Evolutionary conservation across 371 early-diverging fungal genomes (phyloP).

Genomic region (Lichtheimia ornata): DNA sequence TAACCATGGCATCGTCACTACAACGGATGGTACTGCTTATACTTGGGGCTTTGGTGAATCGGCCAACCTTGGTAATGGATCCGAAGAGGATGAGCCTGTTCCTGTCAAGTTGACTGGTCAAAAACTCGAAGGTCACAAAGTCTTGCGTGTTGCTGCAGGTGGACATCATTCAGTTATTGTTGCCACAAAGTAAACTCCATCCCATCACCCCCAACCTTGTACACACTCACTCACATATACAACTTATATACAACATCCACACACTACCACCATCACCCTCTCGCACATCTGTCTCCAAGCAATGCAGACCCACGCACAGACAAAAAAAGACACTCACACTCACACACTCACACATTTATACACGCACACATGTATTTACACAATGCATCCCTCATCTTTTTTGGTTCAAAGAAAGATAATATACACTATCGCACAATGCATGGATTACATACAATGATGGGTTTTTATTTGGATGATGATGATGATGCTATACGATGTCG

Average conservation of each 20-base stretch:
- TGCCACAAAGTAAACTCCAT: conserved; percentile 14
- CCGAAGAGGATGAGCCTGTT: conserved; percentile 63
- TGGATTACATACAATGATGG: too few species aligned
- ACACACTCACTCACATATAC: background rate
- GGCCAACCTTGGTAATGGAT: conserved; percentile 75
- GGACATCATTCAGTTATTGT: conserved; percentile 78
- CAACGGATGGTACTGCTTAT: conserved; percentile 70
- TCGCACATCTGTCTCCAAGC: background rate
- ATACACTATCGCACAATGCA: too few species aligned
- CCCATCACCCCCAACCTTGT: background rate
- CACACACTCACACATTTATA: too few species aligned
- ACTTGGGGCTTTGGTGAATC: conserved; percentile 93
- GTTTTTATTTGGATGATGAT: too few species aligned
- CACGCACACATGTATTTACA: too few species aligned
- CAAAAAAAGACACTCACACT: background rate
- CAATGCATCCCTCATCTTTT: too few species aligned
- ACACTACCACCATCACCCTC: background rate
- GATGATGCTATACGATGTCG: background rate
- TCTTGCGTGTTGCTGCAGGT: conserved; percentile 68
- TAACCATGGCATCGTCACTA: conserved; percentile 85
- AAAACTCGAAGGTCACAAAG: conserved; percentile 54
- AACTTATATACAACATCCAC: background rate
- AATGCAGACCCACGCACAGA: too few species aligned
- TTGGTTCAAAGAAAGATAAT: too few species aligned
- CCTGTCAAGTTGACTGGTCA: conserved; percentile 58